Evolutionary conservation across 108 stramenopile species (phyloP), one percentile per base, ranked within the genome.

Genomic region (Tribonema minus): DNA sequence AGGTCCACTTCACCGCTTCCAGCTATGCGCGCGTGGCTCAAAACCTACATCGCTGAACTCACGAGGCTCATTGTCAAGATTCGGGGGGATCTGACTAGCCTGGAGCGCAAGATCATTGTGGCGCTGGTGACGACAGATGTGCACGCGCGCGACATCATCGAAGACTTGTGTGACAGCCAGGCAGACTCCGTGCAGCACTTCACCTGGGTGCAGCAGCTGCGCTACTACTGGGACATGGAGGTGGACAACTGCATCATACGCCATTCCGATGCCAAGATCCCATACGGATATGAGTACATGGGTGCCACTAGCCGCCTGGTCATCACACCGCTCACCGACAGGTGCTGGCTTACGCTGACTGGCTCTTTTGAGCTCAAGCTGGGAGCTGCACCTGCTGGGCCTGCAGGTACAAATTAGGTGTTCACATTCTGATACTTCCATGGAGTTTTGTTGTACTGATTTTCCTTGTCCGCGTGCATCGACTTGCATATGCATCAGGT

Each of bases 111-210:
- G 63, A 64, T 80, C 41, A 87, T 90, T 62, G 89, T 90, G 6
- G 89, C 89, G 15, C 88, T 89, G 12, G 89, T 89, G 1, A 90
- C 89, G 12, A 89, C 88, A 0, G 89, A 90, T 66, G 88, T 90
- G n/a, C 89, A 90, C 70, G 89, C 89, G 25, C 84, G 89, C 26
- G 89, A 90, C 62, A 90, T 90, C 81, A 85, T 90, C 63, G 89
- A 89, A 20, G 83, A 82, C 35, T 81, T 90, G 3, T 37, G 71
- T 23, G 86, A 87, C 9, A 86, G 81, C 60, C 74, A 37, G 86
- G 79, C 63, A 28, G 79, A 80, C 30, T 71, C 79, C 32, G n/a
- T 72, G 34, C 71, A 72, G n/a, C 38, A 88, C 68, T 90, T 90
- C 80, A 83, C 84, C 26, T 90, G 90, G 90, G 86, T 88, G 79